Percentiles rank a stretch among this genome's conserved stretches.
Conservation (phyloP, 1,139 yeast species). For the Geotrichum australiense region DNA sequence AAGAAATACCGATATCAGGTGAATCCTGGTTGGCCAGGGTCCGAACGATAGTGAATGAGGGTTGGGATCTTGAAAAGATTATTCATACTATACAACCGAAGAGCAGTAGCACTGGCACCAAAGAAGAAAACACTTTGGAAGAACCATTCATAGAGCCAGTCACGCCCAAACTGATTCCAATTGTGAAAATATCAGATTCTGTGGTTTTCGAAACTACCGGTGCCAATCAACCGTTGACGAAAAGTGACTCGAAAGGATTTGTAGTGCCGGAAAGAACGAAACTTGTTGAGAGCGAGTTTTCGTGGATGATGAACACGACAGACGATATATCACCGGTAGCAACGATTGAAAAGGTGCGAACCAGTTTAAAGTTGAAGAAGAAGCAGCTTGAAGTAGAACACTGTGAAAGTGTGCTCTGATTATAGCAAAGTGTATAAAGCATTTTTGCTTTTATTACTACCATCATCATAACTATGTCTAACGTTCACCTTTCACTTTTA, state of each 20-base stretch:
- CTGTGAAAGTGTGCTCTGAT: too few relatives aligned
- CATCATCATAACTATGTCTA: too few relatives aligned
- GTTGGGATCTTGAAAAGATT: not conserved
- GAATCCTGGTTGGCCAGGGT: slow-evolving; percentile 27
- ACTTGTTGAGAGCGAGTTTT: slow-evolving; percentile 18
- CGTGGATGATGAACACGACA: slow-evolving; percentile 19
- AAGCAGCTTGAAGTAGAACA: too few relatives aligned
- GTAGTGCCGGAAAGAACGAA: slow-evolving; percentile 13
- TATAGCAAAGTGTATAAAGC: too few relatives aligned
- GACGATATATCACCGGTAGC: too few relatives aligned
- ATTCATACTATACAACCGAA: not conserved
- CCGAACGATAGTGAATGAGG: slow-evolving; percentile 1
- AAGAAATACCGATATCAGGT: slow-evolving; percentile 29
- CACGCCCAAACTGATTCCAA: not conserved
- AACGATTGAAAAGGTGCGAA: too few relatives aligned
- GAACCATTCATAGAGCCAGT: not conserved
- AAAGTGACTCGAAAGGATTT: slow-evolving; percentile 4
- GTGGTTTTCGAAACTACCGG: not conserved
- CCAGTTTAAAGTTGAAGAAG: too few relatives aligned
- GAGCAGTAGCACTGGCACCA: not conserved
- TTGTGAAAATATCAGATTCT: not conserved
- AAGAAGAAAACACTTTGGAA: not conserved
- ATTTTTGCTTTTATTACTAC: too few relatives aligned
- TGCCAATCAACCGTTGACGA: not conserved
- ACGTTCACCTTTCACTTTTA: too few relatives aligned